A percentile compares a stretch with the other conserved stretches of the same genome.
Conservation (phyloP, 2,329 filamentous ascomycete species). For the Fusarium anguioides region DNA sequence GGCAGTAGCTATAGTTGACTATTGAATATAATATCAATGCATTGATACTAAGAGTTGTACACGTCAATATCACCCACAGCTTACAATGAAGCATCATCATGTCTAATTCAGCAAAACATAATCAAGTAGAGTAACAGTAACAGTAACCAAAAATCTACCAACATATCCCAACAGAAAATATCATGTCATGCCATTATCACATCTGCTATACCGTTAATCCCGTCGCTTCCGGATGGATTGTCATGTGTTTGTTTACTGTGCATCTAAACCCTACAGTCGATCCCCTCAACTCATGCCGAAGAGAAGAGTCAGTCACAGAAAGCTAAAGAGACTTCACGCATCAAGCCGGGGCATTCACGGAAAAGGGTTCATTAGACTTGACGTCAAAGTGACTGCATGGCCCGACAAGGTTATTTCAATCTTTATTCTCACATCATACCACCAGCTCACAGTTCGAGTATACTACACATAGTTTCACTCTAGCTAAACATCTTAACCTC, state of each 20-base stretch:
- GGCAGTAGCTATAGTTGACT: no score
- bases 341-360: neutral
- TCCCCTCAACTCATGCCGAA: neutral
- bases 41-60: neutral
- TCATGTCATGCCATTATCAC: constrained; percentile 25
- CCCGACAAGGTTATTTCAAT: constrained; percentile 11
- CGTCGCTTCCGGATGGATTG: constrained; percentile 22
- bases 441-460: neutral
- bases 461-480: neutral
- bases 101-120: neutral
- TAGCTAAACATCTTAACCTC: no score
- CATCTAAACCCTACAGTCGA: constrained; percentile 31
- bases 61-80: neutral
- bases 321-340: neutral
- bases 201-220: neutral
- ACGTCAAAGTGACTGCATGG: constrained; percentile 42
- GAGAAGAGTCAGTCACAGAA: neutral
- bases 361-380: constrained; percentile 13
- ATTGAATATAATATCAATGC: neutral
- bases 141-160: neutral
- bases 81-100: neutral
- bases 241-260: constrained; percentile 32
- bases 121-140: constrained; percentile 3
- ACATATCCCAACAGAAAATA: neutral
- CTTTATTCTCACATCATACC: neutral